A percentile compares a stretch with the other conserved stretches of the same genome.
These are phyloP conservation scores for Nymphaea colorata DNA, from an alignment of 164 flowering plant genomes.

Conservation along the genomic window DNA sequence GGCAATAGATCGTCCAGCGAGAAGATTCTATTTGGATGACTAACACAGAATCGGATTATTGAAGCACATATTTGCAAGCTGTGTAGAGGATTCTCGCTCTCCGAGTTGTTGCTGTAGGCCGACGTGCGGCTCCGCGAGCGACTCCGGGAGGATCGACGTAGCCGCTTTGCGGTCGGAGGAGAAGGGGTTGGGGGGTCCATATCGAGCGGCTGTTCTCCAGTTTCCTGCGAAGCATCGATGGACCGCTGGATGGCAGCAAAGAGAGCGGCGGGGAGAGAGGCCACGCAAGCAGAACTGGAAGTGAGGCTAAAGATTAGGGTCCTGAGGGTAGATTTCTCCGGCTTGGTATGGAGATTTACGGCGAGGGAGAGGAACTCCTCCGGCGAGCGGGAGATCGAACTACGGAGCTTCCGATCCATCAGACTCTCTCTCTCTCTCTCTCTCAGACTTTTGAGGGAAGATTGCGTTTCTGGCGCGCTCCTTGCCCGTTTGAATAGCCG, in stretches of 20 bases:
- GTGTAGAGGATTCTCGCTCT: constrained; percentile 11
- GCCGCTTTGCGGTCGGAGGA: constrained; percentile 61
- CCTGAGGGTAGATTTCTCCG: constrained; percentile 51
- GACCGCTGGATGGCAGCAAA: constrained; percentile 34
- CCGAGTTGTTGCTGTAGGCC: neutral
- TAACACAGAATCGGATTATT: constrained; percentile 34
- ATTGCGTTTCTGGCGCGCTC: neutral
- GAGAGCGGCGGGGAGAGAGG: constrained; percentile 60
- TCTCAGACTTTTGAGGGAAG: neutral
- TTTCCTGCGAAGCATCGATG: constrained; percentile 17
- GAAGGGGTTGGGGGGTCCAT: constrained; percentile 13
- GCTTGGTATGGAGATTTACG: constrained; percentile 23
- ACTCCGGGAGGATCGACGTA: constrained; percentile 30
- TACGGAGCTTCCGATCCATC: constrained; percentile 77
- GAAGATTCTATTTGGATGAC: constrained; percentile 51
- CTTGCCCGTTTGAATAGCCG: neutral
- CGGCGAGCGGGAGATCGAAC: constrained; percentile 50
- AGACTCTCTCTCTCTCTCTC: neutral
- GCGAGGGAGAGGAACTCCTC: constrained; percentile 55
- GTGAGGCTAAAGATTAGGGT: constrained; percentile 39
- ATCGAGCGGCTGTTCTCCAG: neutral
- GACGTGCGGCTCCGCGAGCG: neutral
- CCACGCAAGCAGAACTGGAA: constrained; percentile 32
- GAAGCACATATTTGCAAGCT: constrained; percentile 34
- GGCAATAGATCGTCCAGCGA: constrained; percentile 33